Evolutionary conservation across 768 basidiomycete species (phyloP).

Genomic region (Scleroderma bovista): DNA sequence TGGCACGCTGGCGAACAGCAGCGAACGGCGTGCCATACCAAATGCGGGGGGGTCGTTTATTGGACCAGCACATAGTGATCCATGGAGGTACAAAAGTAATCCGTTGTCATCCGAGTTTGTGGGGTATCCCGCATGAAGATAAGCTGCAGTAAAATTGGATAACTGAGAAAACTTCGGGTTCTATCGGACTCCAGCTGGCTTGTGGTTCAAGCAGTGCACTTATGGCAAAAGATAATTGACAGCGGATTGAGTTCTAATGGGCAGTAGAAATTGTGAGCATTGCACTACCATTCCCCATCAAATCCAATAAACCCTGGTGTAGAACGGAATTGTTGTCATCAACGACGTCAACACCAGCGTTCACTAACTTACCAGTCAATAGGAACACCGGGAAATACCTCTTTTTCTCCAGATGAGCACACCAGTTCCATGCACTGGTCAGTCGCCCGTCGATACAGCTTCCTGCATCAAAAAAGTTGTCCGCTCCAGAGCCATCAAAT

Average conservation of each 20-base stretch:
- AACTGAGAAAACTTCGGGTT: too few species aligned
- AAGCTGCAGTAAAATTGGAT: not conserved
- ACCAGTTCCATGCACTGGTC: slow-evolving; percentile 94
- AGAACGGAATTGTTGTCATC: not conserved
- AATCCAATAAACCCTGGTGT: slow-evolving; percentile 75
- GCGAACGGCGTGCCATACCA: not conserved
- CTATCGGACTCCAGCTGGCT: too few species aligned
- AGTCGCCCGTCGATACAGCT: slow-evolving; percentile 79
- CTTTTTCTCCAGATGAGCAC: slow-evolving; percentile 80
- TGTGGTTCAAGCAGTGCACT: too few species aligned
- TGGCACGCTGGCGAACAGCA: not conserved
- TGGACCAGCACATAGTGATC: not conserved
- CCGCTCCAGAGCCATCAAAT: slow-evolving; percentile 88
- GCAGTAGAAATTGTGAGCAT: not conserved
- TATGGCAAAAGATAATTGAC: too few species aligned
- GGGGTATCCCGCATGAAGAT: not conserved
- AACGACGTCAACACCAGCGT: not conserved
- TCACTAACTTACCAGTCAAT: slow-evolving; percentile 52
- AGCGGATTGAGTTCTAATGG: not conserved
- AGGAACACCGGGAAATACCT: slow-evolving; percentile 76
- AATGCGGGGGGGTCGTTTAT: not conserved
- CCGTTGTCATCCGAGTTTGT: not conserved
- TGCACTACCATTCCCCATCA: slow-evolving; percentile 75
- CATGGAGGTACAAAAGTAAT: not conserved
- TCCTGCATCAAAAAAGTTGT: slow-evolving; percentile 86